Evolutionary conservation across 192 early-diverging fungal species (phyloP).

Genomic region (Umbelopsis ramanniana): DNA sequence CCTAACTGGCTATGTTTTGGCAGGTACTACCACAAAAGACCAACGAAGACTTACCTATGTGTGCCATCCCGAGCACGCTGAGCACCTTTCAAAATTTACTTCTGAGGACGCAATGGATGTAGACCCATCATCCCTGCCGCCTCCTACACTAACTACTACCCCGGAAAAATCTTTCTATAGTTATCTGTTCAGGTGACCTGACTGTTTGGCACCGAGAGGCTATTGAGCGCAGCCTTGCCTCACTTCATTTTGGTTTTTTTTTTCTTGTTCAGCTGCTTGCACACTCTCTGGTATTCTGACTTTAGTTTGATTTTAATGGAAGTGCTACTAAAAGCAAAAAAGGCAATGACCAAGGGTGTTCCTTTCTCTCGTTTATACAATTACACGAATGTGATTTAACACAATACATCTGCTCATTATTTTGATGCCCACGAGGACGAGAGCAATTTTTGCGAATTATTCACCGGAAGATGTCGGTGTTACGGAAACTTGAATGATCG

Average conservation of each 20-base stretch:
- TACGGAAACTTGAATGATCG: constrained; percentile 87
- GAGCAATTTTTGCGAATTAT: constrained; percentile 6
- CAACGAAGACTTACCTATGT: constrained; percentile 16
- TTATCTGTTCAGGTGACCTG: constrained; percentile 13
- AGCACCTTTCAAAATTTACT: constrained; percentile 21
- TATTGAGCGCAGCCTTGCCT: too few species aligned
- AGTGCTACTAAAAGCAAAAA: background rate
- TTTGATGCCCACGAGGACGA: background rate
- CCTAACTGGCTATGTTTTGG: background rate
- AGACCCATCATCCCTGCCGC: constrained; percentile 13
- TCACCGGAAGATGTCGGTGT: constrained; percentile 77
- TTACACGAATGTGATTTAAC: background rate
- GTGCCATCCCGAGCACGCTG: constrained; percentile 18
- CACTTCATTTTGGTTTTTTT: background rate
- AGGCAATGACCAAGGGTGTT: background rate
- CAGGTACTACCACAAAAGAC: constrained; percentile 19
- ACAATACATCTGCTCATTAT: background rate
- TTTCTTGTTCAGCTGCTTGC: background rate
- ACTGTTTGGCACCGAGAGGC: too few species aligned
- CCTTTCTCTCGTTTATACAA: background rate
- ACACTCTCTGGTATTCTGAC: background rate
- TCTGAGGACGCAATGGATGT: background rate
- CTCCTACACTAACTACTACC: background rate
- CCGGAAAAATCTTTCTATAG: constrained; percentile 19
- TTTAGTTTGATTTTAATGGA: background rate